phyloP scores from a whole-genome alignment of 352 stramenopile genomes.

The Phytophthora quininea region DNA sequence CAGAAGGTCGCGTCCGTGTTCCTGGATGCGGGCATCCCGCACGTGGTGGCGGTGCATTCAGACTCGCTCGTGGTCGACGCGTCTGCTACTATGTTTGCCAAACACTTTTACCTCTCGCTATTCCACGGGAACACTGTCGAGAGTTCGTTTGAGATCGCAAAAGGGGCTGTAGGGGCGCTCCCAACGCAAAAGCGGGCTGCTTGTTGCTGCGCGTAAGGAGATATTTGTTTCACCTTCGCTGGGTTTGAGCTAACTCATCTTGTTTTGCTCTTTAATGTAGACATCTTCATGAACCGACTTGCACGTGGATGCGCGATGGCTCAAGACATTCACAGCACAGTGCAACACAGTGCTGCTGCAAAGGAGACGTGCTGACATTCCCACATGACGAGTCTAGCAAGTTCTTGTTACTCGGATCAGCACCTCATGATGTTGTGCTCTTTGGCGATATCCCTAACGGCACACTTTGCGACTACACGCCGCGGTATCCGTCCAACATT shows the following conservation, averaged over 20 bases:
- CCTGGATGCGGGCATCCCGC: constrained; percentile 86
- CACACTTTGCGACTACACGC: constrained; percentile 66
- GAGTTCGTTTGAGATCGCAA: constrained; percentile 78
- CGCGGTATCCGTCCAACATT: constrained; percentile 73
- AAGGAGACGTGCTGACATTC: constrained; percentile 63
- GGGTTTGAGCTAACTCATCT: background rate
- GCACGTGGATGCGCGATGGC: constrained; percentile 66
- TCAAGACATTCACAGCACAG: constrained; percentile 75
- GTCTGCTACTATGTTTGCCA: constrained; percentile 82
- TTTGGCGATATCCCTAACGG: constrained; percentile 74
- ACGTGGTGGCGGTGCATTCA: constrained; percentile 90
- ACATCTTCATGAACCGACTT: constrained; percentile 75
- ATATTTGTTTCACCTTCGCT: background rate
- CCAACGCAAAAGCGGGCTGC: constrained; percentile 67
- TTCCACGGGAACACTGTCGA: constrained; percentile 76
- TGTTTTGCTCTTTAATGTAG: constrained; percentile 27
- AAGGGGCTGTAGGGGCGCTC: constrained; percentile 64
- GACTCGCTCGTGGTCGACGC: constrained; percentile 80
- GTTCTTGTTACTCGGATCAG: constrained; percentile 66
- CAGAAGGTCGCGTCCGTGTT: constrained; percentile 90
- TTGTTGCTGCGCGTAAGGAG: constrained; percentile 81
- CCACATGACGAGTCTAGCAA: constrained; percentile 87
- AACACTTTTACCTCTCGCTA: constrained; percentile 85
- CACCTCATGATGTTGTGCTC: constrained; percentile 69
- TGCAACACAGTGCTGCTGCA: constrained; percentile 77